Base-by-base conservation (phyloP, 768 basidiomycete species). In the Termitomyces titanicus region DNA sequence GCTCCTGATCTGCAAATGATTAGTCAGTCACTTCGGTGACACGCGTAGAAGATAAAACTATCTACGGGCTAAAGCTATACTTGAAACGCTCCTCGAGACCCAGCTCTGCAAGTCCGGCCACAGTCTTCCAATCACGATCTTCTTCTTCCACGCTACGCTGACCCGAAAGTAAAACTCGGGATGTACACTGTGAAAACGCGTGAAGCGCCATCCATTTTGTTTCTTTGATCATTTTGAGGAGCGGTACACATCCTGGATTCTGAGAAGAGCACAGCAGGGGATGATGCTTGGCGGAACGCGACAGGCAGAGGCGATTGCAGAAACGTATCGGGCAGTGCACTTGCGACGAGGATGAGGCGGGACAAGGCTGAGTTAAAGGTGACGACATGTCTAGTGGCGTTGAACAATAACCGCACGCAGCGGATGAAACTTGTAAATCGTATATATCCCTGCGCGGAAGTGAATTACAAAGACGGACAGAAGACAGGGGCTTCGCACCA, bases 271-370 rank as follows among this genome's bases (percentile, higher is more conserved):
- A 95, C 11, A 94, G 74, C 3, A 94, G 70, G 0, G 87, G 81
- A 57, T 94, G 91, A 10, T 76, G 76, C 55, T 77, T 77, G 1
- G 77, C 79, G 0, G 88, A 83, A 35, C 89, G 84, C 15, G 79
- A 68, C 13, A 84, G 77, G 65, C 93, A 95, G 1, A 92, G 79
- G 2, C 90, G 80, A 56, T 84, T 89, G 74, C 93, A 95, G 72
- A 92, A 95, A 42, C 83, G 77, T 10, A 80, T 79, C 3, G 82
- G 75, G 59, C 91, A 92, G 25, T 67, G 65, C 34, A 44, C 31
- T 17, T 61, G 56, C 3, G 74, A 72, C 11, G 70, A 63, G 3
- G 68, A 64, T 10, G 81, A 76, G 4, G 77, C 69, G 5, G 79
- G 70, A 64, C 89, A 91, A 6, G 79, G 64, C 18, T 83, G 71